Evolutionary conservation across 2,329 filamentous ascomycete species (phyloP).

Genomic region (Eutypella sp.): DNA sequence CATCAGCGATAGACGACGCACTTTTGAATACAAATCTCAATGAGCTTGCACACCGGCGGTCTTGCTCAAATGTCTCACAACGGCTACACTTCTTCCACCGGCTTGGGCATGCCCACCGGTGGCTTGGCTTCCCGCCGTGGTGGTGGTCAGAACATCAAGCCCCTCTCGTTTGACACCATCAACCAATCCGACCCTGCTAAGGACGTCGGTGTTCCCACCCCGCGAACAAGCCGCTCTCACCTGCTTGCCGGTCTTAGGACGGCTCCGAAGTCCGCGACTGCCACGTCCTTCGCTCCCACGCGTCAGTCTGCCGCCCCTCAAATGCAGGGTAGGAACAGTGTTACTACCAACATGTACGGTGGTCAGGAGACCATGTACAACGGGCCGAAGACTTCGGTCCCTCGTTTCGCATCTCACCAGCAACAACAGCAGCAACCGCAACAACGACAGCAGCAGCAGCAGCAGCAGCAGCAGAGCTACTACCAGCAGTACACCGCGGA

Average conservation of each 20-base stretch:
- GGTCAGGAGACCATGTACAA: slow-evolving; percentile 40
- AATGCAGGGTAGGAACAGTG: slow-evolving; percentile 40
- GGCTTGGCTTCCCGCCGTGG: slow-evolving; percentile 79
- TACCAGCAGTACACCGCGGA: slow-evolving; percentile 71
- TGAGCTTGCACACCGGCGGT: slow-evolving; percentile 89
- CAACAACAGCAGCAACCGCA: slow-evolving; percentile 21
- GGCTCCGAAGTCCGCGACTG: slow-evolving; percentile 79
- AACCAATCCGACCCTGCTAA: slow-evolving; percentile 65
- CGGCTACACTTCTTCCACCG: slow-evolving; percentile 65
- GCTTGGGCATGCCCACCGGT: slow-evolving; percentile 69
- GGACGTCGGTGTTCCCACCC: slow-evolving; percentile 69
- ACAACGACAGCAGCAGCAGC: slow-evolving; percentile 20
- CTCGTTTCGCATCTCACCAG: slow-evolving; percentile 28
- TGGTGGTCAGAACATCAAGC: slow-evolving; percentile 84
- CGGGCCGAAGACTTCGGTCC: slow-evolving; percentile 54
- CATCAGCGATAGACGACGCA: slow-evolving; percentile 14
- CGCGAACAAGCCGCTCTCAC: slow-evolving; percentile 90
- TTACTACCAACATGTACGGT: slow-evolving; percentile 39
- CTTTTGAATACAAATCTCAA: slow-evolving; percentile 15
- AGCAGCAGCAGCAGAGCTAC: slow-evolving; percentile 18
- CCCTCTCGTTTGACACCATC: slow-evolving; percentile 70
- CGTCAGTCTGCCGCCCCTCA: slow-evolving; percentile 35
- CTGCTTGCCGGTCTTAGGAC: slow-evolving; percentile 90
- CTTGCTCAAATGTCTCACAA: slow-evolving; percentile 98
- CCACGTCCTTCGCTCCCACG: slow-evolving; percentile 62